Percentiles rank a stretch among this genome's conserved stretches.
Evolutionary conservation across 164 flowering plant genomes (phyloP).

Genomic region (Liriodendron chinense): DNA sequence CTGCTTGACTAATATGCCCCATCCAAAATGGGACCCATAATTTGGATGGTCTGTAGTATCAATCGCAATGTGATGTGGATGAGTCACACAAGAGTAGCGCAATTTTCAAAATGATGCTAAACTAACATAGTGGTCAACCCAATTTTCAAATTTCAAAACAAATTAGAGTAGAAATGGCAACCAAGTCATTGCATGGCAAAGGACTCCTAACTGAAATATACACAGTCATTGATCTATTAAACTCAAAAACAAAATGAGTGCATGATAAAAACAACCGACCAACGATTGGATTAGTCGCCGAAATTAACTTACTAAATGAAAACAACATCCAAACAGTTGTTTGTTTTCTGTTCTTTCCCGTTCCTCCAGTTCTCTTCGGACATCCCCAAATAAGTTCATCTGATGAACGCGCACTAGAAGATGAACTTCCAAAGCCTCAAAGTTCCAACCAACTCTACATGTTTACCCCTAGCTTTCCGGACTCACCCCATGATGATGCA

Average conservation of each 20-base stretch:
- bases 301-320: constrained; percentile 2
- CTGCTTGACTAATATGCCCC: no score
- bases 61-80: no score
- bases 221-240: background rate
- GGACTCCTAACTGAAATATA: background rate
- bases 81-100: no score
- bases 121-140: no score
- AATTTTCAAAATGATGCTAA: no score
- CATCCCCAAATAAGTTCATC: constrained; percentile 8
- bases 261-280: constrained; percentile 2
- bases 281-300: constrained; percentile 2
- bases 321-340: constrained; percentile 2
- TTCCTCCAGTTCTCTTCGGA: background rate
- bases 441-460: constrained; percentile 48
- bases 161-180: background rate
- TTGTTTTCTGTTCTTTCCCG: background rate
- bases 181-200: background rate
- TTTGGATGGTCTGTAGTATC: no score
- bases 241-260: background rate
- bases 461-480: constrained; percentile 19
- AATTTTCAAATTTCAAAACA: background rate
- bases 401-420: constrained; percentile 4
- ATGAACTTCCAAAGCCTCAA: constrained; percentile 37
- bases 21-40: no score
- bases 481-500: constrained; percentile 15